phyloP scores from a whole-genome alignment of 2,329 filamentous ascomycete species.

The Cadophora sp. region DNA sequence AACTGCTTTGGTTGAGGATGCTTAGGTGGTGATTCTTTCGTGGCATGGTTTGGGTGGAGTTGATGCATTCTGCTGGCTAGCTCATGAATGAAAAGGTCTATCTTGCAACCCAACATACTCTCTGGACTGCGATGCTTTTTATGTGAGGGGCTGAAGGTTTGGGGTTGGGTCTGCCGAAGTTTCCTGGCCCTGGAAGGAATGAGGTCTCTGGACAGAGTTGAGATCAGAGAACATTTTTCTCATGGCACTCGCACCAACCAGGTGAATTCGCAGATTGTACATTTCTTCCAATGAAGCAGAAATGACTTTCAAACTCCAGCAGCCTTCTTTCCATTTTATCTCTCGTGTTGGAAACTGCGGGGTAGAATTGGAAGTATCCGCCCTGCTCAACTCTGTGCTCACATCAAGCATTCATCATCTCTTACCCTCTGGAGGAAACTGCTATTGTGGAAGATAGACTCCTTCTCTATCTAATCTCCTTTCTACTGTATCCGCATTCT shows the following conservation, averaged over 20 bases:
- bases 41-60: constrained; percentile 42
- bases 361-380: background rate
- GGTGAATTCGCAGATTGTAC: background rate
- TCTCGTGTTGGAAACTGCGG: background rate
- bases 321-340: background rate
- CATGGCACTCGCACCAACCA: background rate
- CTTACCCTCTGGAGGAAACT: no score
- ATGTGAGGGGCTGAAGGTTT: background rate
- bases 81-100: constrained; percentile 45
- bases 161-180: background rate
- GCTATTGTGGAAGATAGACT: no score
- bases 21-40: constrained; percentile 50
- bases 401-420: background rate
- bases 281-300: background rate
- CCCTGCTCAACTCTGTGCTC: background rate
- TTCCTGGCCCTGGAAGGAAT: background rate
- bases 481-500: no score
- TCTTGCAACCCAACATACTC: constrained; percentile 27
- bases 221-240: background rate
- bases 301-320: background rate
- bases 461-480: no score
- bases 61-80: constrained; percentile 45
- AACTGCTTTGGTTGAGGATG: constrained; percentile 83
- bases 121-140: background rate
- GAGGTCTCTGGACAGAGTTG: background rate